Evolutionary conservation across 2,329 filamentous ascomycete genomes (phyloP).

Genomic region (Hymenoscyphus albidus): DNA sequence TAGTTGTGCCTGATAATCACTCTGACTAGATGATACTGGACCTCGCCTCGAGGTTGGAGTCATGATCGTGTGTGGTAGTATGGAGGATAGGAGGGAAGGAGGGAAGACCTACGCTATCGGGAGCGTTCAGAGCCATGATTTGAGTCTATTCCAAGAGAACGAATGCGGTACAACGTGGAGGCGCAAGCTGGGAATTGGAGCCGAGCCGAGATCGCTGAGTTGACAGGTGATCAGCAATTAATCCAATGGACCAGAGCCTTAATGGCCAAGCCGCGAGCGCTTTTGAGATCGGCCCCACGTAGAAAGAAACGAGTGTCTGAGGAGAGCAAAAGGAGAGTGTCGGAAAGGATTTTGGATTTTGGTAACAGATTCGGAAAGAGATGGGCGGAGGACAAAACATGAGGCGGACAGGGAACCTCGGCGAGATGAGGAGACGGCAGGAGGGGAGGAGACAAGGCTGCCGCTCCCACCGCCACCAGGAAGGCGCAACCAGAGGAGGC

Average conservation of each 20-base stretch:
- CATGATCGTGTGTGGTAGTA: too few species aligned
- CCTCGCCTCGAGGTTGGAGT: background rate
- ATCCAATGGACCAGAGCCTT: background rate
- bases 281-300: background rate
- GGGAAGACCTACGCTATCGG: background rate
- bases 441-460: background rate
- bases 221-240: background rate
- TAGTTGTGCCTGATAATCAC: background rate
- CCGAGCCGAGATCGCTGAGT: background rate
- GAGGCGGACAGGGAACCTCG: background rate
- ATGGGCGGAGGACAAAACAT: background rate
- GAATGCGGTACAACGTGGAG: constrained; percentile 2
- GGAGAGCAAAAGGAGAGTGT: background rate
- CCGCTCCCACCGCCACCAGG: background rate
- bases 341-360: background rate
- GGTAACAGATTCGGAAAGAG: background rate
- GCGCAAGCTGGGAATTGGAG: background rate
- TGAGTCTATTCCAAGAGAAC: constrained; percentile 4
- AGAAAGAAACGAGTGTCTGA: background rate
- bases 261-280: background rate
- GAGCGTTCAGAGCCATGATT: background rate
- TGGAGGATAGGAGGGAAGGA: background rate
- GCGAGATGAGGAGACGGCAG: background rate
- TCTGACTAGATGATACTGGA: too few species aligned
- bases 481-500: background rate